Evolutionary conservation across 495 filamentous ascomycete genomes (phyloP), one percentile per base, ranked within the genome.

Genomic region (Penicillium paxilli): DNA sequence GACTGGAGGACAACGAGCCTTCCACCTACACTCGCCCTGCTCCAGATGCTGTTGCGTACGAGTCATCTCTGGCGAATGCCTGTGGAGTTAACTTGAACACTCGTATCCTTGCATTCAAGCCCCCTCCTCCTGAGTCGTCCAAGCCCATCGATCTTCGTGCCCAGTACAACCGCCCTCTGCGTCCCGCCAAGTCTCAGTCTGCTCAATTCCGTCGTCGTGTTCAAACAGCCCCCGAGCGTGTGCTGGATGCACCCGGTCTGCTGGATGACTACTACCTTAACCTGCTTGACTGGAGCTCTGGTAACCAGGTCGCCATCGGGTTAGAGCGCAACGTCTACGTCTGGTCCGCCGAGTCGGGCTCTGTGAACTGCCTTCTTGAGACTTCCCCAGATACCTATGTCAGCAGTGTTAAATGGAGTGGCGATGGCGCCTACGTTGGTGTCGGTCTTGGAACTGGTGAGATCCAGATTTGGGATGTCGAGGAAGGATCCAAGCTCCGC

Each of bases 261-360:
- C 83, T 97, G 49, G 94, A 99, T 67, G 94, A 99, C 71, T 99
- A 98, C 81, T 99, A 99, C 68, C 87, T 99, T 63, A 99, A 99
- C 76, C 79, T 99, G 24, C 78, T 98, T 17, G 94, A 99, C 75
- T 99, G 94, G 94, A 96, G 90, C 69, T 92, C 90, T 16, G 86
- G 87, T 38, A 99, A 99, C 79, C 94, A 98, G 70, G 92, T 99
- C 45, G 94, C 94, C 24, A 97, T 99, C 67, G 94, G 94, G 44
- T 83, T 99, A 12, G 94, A 97, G 74, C 91, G 94, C 48, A 95
- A 85, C 55, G 93, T 98, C 52, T 99, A 98, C 62, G 89, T 99
- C 60, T 99, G 95, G 94, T 97, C 93, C n/a, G 94, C 95, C 12
- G 93, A 99, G 38, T 85, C 89, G 51, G 94, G 94, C 52, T 79